Base-by-base conservation (phyloP, 345 rosid genomes). In the Isatis tinctoria region DNA sequence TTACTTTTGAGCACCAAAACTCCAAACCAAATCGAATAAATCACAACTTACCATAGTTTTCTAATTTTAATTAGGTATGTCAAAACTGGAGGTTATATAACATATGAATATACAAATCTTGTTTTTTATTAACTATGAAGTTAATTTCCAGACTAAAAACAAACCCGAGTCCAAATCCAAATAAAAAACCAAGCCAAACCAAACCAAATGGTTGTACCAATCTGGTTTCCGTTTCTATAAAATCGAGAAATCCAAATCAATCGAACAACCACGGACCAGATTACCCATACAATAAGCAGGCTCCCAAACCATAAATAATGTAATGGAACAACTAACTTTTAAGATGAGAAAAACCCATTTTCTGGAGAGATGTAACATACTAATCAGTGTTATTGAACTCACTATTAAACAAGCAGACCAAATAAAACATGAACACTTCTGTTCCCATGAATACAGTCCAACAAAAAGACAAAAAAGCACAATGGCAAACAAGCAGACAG, bases 391-490 rank as follows among this genome's bases (percentile, higher is more conserved):
- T 52, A 52, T 13, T 13, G 10, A 20, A 20, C 14, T 10, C 28
- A 22, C 26, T 14, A 48, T 47, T 18, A 47, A 17, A 48, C 53
- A 20, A 48, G 5, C 13, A 49, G 56, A 20, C 10, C 14, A 54
- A 18, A 65, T n/a, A 32, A 54, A 64, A 20, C 39, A 71, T 70
- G 48, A 11, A 33, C 33, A 41, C 8, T 33, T 59, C 44, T 14
- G 7, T 18, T n/a, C 27, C 6, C 12, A 51, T 27, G 11, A 48
- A 51, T 35, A 72, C 32, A 61, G 33, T 52, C 56, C 44, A 54
- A 64, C 22, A 43, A 41, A 73, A 43, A 10, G 77, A 65, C 77
- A 65, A 65, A 32, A 32, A 37, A 63, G 20, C n/a, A 30, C 35
- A 72, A 20, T 17, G 22, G 37, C 64, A 65, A 53, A 22, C 47